Conservation (phyloP, 163 green algal species). For the Chlorella variabilis region DNA sequence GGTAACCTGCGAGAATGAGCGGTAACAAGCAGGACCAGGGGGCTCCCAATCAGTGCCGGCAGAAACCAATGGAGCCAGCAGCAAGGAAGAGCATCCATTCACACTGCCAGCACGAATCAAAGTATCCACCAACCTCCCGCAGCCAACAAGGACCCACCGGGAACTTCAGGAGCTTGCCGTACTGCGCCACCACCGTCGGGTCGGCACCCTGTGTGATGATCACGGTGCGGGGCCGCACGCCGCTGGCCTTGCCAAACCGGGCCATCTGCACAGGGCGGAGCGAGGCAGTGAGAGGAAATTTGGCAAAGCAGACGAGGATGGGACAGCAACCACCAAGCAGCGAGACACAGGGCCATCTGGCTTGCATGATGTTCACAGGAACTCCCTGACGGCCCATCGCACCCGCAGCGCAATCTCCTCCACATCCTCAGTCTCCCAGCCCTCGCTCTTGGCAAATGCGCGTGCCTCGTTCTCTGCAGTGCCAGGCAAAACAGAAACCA, state of each 20-base stretch:
- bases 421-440: constrained; percentile 89
- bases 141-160: constrained; percentile 25
- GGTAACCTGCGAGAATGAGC: constrained; percentile 74
- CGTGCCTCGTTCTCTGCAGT: constrained; percentile 89
- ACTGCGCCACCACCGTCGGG: constrained; percentile 86
- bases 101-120: not conserved
- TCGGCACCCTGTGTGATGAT: constrained; percentile 97
- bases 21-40: not conserved
- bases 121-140: too few species aligned
- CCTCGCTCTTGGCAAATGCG: constrained; percentile 91
- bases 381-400: too few species aligned
- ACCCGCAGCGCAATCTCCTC: constrained; percentile 89
- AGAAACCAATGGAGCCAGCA: not conserved
- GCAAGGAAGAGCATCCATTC: not conserved
- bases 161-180: constrained; percentile 63
- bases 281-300: not conserved
- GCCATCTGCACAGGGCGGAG: constrained; percentile 67
- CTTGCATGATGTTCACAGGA: too few species aligned
- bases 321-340: too few species aligned
- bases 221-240: constrained; percentile 78
- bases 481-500: not conserved
- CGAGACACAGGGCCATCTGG: too few species aligned
- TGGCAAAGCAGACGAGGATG: not conserved
- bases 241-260: constrained; percentile 86
- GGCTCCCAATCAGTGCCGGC: not conserved